Percentiles rank a stretch among this genome's conserved stretches.
These are phyloP conservation scores for Cryptococcus jaspeensis DNA, from an alignment of 1,284 basidiomycete genomes.

Conservation along the genomic window DNA sequence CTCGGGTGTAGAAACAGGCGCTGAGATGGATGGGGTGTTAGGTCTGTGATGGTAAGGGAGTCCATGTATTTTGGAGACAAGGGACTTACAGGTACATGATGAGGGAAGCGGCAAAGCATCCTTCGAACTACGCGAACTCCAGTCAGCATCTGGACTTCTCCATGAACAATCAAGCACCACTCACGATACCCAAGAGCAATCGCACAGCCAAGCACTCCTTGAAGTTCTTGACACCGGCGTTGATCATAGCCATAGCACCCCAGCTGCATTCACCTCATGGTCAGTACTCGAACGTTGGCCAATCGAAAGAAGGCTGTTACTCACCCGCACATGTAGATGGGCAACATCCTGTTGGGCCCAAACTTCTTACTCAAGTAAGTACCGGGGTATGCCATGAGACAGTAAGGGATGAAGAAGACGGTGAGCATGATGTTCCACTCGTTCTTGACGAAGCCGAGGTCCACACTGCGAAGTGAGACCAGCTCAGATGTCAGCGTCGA, in stretches of 20 bases:
- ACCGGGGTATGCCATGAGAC: slow-evolving; percentile 11
- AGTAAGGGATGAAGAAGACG: slow-evolving; percentile 20
- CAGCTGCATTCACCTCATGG: no score
- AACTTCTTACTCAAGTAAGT: slow-evolving; percentile 16
- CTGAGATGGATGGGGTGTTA: no score
- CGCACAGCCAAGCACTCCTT: slow-evolving; percentile 9
- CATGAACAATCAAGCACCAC: background rate
- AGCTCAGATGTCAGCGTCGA: background rate
- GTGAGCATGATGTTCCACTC: slow-evolving; percentile 17
- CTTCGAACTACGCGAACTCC: slow-evolving; percentile 8
- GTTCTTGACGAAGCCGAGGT: slow-evolving; percentile 12
- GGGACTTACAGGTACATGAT: slow-evolving; percentile 26
- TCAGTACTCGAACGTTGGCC: background rate
- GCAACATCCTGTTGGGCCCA: slow-evolving; percentile 17
- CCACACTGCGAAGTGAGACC: no score
- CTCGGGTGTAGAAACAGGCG: slow-evolving; percentile 54
- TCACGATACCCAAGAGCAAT: no score
- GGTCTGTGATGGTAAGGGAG: background rate
- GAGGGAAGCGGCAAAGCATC: slow-evolving; percentile 14
- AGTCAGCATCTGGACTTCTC: background rate
- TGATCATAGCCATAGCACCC: slow-evolving; percentile 22
- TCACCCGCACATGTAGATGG: slow-evolving; percentile 20
- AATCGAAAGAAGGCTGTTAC: no score
- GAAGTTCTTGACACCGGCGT: slow-evolving; percentile 18
- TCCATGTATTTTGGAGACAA: background rate